Conservation (phyloP, 306 rosid species). For the Mimosa bimucronata region DNA sequence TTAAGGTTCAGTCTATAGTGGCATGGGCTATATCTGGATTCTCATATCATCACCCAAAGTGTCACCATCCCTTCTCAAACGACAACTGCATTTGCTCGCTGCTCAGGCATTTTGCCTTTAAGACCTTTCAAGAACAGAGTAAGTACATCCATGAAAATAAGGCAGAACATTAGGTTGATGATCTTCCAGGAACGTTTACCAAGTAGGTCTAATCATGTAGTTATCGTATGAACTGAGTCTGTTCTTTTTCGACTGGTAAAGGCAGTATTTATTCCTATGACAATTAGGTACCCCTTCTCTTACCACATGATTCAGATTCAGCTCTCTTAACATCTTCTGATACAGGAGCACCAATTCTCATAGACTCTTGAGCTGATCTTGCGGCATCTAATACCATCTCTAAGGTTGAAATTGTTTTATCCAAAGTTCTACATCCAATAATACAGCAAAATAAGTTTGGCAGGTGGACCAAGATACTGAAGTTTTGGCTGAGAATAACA, state of each 20-base stretch:
- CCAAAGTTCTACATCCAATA: slow-evolving; percentile 65
- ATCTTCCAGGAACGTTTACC: too few relatives aligned
- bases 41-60: too few relatives aligned
- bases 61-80: too few relatives aligned
- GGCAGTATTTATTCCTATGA: slow-evolving; percentile 91
- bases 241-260: slow-evolving; percentile 96
- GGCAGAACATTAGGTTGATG: too few relatives aligned
- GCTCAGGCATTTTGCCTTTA: too few relatives aligned
- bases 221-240: slow-evolving; percentile 93
- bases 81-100: too few relatives aligned
- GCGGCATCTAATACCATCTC: slow-evolving; percentile 95
- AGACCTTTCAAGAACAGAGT: too few relatives aligned
- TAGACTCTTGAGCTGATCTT: slow-evolving; percentile 80
- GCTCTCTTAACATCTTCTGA: slow-evolving; percentile 52
- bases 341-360: slow-evolving; percentile 68
- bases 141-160: too few relatives aligned
- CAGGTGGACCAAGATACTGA: neutral
- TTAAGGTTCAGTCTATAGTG: too few relatives aligned
- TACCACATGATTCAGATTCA: slow-evolving; percentile 51
- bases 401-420: slow-evolving; percentile 82
- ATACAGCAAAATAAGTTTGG: slow-evolving; percentile 13
- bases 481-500: neutral
- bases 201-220: too few relatives aligned
- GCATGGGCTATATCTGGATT: too few relatives aligned
- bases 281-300: slow-evolving; percentile 83